A percentile compares a stretch with the other conserved stretches of the same genome.
Evolutionary conservation across 768 basidiomycete species (phyloP).

Genomic region (Mycena albidolilacea): DNA sequence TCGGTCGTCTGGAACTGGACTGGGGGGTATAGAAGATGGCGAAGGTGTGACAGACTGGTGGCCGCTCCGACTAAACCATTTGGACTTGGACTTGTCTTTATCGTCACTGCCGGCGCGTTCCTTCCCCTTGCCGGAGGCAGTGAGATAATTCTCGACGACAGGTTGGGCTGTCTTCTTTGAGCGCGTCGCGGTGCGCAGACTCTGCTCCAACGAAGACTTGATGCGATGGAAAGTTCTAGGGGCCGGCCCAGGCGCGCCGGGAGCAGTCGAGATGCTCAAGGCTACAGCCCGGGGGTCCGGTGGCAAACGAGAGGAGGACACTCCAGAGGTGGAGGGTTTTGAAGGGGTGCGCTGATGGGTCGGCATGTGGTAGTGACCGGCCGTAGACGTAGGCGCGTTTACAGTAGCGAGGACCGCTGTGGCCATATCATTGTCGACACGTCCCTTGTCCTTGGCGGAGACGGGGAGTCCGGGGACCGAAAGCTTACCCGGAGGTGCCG

Average conservation of each 20-base stretch:
- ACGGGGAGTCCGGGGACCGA: too few relatives aligned
- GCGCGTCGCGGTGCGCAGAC: constrained; percentile 73
- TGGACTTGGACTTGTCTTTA: constrained; percentile 56
- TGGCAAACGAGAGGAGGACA: constrained; percentile 59
- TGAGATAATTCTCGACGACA: constrained; percentile 59
- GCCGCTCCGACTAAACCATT: constrained; percentile 62
- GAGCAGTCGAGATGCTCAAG: constrained; percentile 47
- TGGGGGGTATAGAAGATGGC: constrained; percentile 56
- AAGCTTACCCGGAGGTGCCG: background rate
- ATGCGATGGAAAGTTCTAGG: constrained; percentile 75
- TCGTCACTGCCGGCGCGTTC: constrained; percentile 61
- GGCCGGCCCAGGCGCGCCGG: constrained; percentile 55
- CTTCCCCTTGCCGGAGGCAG: constrained; percentile 62
- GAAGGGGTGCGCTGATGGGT: constrained; percentile 16
- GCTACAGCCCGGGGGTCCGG: constrained; percentile 51
- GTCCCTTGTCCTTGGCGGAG: too few relatives aligned
- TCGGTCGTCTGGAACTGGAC: constrained; percentile 50
- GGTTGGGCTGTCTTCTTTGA: constrained; percentile 61
- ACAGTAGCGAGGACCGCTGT: constrained; percentile 36
- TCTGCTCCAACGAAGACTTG: constrained; percentile 78
- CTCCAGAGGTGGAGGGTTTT: constrained; percentile 34
- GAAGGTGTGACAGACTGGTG: constrained; percentile 57
- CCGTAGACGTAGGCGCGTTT: constrained; percentile 44
- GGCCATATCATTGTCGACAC: too few relatives aligned
- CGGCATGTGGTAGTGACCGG: constrained; percentile 41